phyloP scores from a whole-genome alignment of 1,284 basidiomycete genomes.

The Trichosporon sp. region DNA sequence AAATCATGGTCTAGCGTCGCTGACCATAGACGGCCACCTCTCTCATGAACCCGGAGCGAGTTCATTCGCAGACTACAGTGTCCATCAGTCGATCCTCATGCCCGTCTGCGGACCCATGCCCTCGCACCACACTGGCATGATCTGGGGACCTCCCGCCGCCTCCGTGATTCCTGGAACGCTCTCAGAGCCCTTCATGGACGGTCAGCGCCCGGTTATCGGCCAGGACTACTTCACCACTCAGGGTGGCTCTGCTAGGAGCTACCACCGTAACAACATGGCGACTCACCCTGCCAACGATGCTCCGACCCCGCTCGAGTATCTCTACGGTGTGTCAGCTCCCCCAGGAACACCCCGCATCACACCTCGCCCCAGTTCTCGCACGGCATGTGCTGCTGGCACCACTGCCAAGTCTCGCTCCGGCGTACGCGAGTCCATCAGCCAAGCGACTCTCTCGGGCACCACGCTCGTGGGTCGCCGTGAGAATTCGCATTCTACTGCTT shows the following conservation, averaged over 20 bases:
- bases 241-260: too few relatives aligned
- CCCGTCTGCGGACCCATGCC: neutral
- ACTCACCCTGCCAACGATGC: neutral
- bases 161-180: neutral
- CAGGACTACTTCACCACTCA: neutral
- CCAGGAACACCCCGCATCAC: too few relatives aligned
- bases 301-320: neutral
- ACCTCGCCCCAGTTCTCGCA: too few relatives aligned
- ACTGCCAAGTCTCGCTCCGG: neutral
- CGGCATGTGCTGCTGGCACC: too few relatives aligned
- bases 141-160: neutral
- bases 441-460: neutral
- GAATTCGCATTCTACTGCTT: too few relatives aligned
- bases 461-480: neutral
- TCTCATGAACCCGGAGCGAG: neutral
- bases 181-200: neutral
- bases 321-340: too few relatives aligned
- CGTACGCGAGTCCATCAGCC: neutral
- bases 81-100: too few relatives aligned
- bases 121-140: neutral
- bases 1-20: too few relatives aligned
- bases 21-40: neutral
- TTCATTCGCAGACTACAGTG: neutral
- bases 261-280: neutral
- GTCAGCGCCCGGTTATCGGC: too few relatives aligned